phyloP scores from a whole-genome alignment of 306 rosid genomes.

The Inga laurina region DNA sequence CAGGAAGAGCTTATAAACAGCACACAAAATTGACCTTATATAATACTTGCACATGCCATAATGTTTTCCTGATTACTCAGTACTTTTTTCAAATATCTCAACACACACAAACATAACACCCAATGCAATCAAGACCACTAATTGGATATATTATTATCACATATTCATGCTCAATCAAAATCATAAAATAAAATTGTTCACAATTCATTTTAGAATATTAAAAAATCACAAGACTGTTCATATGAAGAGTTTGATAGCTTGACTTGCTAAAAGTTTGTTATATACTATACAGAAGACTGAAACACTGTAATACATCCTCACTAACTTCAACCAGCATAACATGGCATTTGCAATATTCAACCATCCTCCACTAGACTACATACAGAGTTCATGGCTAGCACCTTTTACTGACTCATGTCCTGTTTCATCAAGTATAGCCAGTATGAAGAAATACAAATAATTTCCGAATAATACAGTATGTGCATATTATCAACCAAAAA shows the following conservation, averaged over 20 bases:
- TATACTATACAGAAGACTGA: conserved; percentile 11
- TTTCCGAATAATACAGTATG: neutral
- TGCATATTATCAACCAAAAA: neutral
- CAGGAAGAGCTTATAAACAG: conserved; percentile 5
- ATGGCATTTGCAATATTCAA: neutral
- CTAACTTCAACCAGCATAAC: neutral
- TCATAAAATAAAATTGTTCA: neutral
- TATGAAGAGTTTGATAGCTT: neutral
- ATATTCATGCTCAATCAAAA: conserved; percentile 10
- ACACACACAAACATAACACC: conserved; percentile 4
- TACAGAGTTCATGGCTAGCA: neutral
- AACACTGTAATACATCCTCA: neutral
- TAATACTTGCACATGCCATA: conserved; percentile 12
- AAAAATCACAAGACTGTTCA: neutral
- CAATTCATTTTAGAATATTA: neutral
- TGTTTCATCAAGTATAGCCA: neutral
- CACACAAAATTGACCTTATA: neutral
- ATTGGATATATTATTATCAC: neutral
- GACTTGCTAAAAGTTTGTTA: neutral
- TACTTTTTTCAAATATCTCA: conserved; percentile 7
- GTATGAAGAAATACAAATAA: neutral
- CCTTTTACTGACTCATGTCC: neutral
- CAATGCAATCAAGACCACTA: neutral
- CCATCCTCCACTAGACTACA: neutral
- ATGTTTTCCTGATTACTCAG: conserved; percentile 9